Base-by-base conservation (phyloP, 352 stramenopile species). In the Pythium biforme region DNA sequence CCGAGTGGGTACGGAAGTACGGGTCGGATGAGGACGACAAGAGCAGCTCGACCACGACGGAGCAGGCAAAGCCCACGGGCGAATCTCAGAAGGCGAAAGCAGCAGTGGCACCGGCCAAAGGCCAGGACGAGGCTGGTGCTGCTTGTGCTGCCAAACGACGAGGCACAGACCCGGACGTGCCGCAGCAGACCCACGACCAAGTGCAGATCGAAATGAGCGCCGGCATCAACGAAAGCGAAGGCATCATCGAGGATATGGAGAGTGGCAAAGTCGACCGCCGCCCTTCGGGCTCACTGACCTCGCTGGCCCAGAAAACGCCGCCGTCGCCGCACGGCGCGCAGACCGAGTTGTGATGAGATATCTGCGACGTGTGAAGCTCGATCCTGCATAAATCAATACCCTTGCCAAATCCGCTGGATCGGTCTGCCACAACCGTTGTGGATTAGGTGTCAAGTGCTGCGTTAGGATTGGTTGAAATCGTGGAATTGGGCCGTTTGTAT, bases 401-500 rank as follows among this genome's bases (percentile, higher is more conserved):
- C 27, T 26, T 43, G 51, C 29, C 17, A 34, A 10, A 37, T 37
- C 31, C 7, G 31, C 8, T 37, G 19, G 37, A 17, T 19, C 37
- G 1, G 4, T 4, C 37, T 19, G 7, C 14, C 14, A 19, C 17
- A 43, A 41, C n/a, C 14, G 43, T 49, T 34, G 33, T 40, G 62
- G 47, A 10, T 62, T 48, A 46, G 62, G 45, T 59, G 34, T 60
- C 3, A 23, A 19, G 3, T n/a, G 7, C 4, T 15, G 17, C 12
- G 5, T 12, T 41, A 12, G 10, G 51, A 73, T 73, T 73, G 66
- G 66, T 19, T 43, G 52, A 77, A 58, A 53, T 2, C 1, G 3
- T 2, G 55, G 58, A 59, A 23, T 69, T 63, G 80, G 68, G 74
- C 4, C 0, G 53, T 83, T 80, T 92, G 81, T 90, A 89, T 80